Conservation (phyloP, 208 protist genomes). For the Trypanosoma lewisi region DNA sequence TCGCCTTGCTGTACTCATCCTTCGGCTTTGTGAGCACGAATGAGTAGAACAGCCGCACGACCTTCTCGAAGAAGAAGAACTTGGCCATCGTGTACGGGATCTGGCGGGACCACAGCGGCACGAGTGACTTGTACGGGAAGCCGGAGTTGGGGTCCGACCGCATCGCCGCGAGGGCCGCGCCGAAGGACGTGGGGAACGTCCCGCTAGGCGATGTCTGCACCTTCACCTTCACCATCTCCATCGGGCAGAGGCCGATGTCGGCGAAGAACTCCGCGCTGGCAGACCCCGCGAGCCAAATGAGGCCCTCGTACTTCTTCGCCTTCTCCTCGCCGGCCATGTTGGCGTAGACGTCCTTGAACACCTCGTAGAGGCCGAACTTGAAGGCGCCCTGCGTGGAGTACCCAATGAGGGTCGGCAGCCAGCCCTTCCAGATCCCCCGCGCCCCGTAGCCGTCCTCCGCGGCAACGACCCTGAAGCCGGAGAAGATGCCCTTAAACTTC, state of each 20-base stretch:
- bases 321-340: conserved; percentile 88
- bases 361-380: conserved; percentile 96
- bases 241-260: conserved; percentile 94
- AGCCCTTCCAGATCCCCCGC: conserved; percentile 84
- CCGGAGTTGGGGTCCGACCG: conserved; percentile 59
- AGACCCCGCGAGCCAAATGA: conserved; percentile 90
- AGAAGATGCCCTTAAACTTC: conserved; percentile 79
- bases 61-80: conserved; percentile 91
- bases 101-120: conserved; percentile 92
- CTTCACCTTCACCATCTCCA: conserved; percentile 94
- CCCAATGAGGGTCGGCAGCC: conserved; percentile 89
- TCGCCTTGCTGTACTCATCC: conserved; percentile 85
- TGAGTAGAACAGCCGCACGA: conserved; percentile 86
- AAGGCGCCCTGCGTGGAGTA: conserved; percentile 92
- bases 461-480: conserved; percentile 62
- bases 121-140: conserved; percentile 90
- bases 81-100: conserved; percentile 97
- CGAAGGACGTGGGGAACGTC: conserved; percentile 75
- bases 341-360: conserved; percentile 92
- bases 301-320: conserved; percentile 57
- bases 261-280: conserved; percentile 97
- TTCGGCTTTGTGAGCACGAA: conserved; percentile 90
- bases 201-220: conserved; percentile 87
- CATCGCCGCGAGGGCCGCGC: conserved; percentile 71
- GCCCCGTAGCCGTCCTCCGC: conserved; percentile 71